Evolutionary conservation across 306 rosid species (phyloP), one percentile per base, ranked within the genome.

Genomic region (Pyrus communis): DNA sequence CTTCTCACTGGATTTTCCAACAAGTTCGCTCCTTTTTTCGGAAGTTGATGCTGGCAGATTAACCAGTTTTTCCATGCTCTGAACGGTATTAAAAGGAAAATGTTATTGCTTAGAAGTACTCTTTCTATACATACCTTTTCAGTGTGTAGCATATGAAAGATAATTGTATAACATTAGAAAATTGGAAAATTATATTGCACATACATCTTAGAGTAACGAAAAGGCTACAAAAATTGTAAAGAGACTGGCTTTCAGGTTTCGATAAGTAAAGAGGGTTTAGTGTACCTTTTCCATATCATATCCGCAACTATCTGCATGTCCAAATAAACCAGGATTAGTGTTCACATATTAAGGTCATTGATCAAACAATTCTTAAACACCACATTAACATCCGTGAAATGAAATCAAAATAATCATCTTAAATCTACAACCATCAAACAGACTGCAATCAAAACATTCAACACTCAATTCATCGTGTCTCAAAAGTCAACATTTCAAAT

Each of bases 221-320:
- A 22, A 18, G 31, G 12, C 13, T 25, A 30, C 43, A 30, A 9
- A 8, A 30, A 3, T 63, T 63, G 43, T 63, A 21, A 17, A 30
- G 68, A 63, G 28, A 63, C 22, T 31, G 23, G 3, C 68, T 18
- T 30, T 30, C 12, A 63, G 43, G 42, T 61, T 61, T 61, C 35
- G 19, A 27, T 33, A 61, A 61, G 67, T 61, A 61, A 61, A 17
- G 43, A 63, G 33, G 5, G 11, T 82, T 38, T 43, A 35, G 49
- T 66, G 35, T 92, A 92, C 97, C 97, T 94, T 88, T 70, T 84
- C 82, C 93, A 94, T 87, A 82, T 94, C 91, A 70, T 89, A 86
- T 69, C 96, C 92, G 22, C 89, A 92, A 71, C 75, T 77, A 65
- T 85, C 98, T 94, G 96, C 96, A 88, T 22, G 60, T 76, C 33